These are phyloP conservation scores for Zostera marina DNA, from an alignment of 116 monocot genomes.

Conservation along the genomic window DNA sequence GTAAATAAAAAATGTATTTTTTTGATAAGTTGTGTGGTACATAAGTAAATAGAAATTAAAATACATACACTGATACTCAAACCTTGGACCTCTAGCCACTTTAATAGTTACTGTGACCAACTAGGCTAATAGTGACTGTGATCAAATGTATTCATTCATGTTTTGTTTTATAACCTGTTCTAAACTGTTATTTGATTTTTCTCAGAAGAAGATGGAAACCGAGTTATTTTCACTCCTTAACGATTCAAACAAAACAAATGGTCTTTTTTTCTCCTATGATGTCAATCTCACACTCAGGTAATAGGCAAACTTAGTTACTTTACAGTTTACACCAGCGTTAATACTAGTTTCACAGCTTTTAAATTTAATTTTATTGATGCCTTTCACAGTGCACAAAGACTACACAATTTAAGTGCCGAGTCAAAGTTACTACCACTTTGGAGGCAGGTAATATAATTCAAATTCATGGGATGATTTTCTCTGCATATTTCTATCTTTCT, in stretches of 20 bases:
- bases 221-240: constrained; percentile 69
- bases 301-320: constrained; percentile 13
- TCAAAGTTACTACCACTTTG: constrained; percentile 85
- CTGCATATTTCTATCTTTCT: too few species aligned
- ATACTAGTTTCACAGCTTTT: too few species aligned
- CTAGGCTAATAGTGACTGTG: too few species aligned
- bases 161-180: neutral
- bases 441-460: constrained; percentile 84
- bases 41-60: too few species aligned
- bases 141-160: too few species aligned
- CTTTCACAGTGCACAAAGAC: constrained; percentile 53
- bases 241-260: constrained; percentile 59
- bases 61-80: too few species aligned
- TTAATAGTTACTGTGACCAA: too few species aligned
- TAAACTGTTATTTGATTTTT: constrained; percentile 3
- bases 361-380: neutral
- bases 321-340: neutral
- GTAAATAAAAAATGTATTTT: constrained; percentile 11
- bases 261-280: constrained; percentile 96
- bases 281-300: constrained; percentile 86
- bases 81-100: too few species aligned
- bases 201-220: constrained; percentile 79
- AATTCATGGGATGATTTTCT: too few species aligned
- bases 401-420: constrained; percentile 59
- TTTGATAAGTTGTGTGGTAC: too few species aligned